phyloP scores from a whole-genome alignment of 2,329 filamentous ascomycete species.

The Trichoderma koningiopsis region DNA sequence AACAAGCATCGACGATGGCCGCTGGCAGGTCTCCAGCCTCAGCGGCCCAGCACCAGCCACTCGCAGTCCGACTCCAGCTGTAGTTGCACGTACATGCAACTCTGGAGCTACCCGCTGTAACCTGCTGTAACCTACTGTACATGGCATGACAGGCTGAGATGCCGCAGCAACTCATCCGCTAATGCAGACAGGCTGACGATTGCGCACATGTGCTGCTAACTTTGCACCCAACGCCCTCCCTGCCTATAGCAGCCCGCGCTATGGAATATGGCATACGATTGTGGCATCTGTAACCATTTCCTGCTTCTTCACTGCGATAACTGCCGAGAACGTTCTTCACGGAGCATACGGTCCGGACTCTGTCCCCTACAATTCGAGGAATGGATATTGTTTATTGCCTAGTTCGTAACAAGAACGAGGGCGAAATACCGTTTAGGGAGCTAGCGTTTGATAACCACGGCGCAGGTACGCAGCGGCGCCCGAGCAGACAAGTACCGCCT shows the following conservation, averaged over 20 bases:
- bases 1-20: conserved; percentile 6
- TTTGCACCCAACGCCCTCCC: neutral
- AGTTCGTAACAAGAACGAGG: neutral
- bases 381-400: neutral
- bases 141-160: neutral
- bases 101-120: neutral
- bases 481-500: neutral
- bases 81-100: neutral
- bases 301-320: neutral
- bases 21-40: conserved; percentile 3
- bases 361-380: neutral
- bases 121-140: too few species aligned
- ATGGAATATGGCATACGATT: neutral
- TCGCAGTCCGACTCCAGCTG: neutral
- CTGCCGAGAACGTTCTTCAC: neutral
- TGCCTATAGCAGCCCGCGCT: neutral
- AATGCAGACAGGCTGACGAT: conserved; percentile 9
- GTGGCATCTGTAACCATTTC: neutral
- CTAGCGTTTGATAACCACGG: neutral
- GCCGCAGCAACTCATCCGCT: conserved; percentile 2
- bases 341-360: conserved; percentile 16
- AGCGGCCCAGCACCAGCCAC: neutral
- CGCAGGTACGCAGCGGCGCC: neutral
- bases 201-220: neutral
- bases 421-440: neutral